Percentiles rank a stretch among this genome's conserved stretches.
These are phyloP conservation scores for Penicillium waksmanii DNA, from an alignment of 495 filamentous ascomycete species.

Conservation along the genomic window DNA sequence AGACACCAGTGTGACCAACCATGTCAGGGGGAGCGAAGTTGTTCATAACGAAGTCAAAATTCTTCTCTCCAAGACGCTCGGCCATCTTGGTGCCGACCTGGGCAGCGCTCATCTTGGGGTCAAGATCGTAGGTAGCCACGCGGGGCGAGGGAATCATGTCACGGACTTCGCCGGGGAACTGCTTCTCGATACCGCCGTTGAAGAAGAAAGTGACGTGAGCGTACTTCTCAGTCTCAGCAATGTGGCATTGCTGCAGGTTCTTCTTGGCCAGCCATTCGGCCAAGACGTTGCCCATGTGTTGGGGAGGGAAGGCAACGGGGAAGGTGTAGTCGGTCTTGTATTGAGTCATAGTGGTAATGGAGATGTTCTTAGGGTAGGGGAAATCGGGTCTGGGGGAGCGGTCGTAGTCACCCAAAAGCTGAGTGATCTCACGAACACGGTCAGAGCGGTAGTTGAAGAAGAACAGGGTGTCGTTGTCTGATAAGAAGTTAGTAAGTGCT, in stretches of 20 bases:
- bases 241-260: conserved; percentile 85
- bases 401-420: conserved; percentile 89
- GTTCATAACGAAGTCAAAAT: conserved; percentile 98
- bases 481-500: conserved; percentile 17
- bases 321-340: conserved; percentile 97
- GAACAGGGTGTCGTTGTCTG: conserved; percentile 91
- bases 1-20: conserved; percentile 98
- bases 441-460: conserved; percentile 99
- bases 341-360: conserved; percentile 96
- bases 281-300: conserved; percentile 94
- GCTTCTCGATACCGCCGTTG: conserved; percentile 98
- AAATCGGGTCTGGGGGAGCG: conserved; percentile 88
- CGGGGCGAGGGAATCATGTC: conserved; percentile 73
- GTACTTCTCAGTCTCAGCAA: conserved; percentile 99
- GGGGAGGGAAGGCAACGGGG: conserved; percentile 89
- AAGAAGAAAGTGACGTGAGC: conserved; percentile 99
- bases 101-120: conserved; percentile 95
- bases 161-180: conserved; percentile 86
- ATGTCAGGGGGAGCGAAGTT: conserved; percentile 99
- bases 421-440: conserved; percentile 94
- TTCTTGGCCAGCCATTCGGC: conserved; percentile 94
- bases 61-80: conserved; percentile 77
- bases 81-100: conserved; percentile 84
- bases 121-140: conserved; percentile 94
- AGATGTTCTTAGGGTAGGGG: conserved; percentile 89